A percentile compares a stretch with the other conserved stretches of the same genome.
phyloP scores from a whole-genome alignment of 176 grass and related monocot species.

The Cenchrus americanus region DNA sequence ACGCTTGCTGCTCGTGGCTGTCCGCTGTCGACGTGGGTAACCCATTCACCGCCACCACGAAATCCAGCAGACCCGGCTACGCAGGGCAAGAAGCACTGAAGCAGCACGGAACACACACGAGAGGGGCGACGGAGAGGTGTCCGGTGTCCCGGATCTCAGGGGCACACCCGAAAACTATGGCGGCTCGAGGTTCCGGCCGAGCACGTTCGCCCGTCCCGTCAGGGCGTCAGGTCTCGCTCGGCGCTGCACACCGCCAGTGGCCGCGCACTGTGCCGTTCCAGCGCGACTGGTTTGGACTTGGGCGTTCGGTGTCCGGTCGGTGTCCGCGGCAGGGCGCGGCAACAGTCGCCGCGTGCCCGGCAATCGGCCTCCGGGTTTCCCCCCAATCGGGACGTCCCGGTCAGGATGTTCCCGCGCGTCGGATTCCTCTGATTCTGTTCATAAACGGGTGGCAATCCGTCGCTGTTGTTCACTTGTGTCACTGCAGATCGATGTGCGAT shows the following conservation, averaged over 20 bases:
- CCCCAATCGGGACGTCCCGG: background rate
- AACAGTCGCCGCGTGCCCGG: background rate
- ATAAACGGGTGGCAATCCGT: background rate
- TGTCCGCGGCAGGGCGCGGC: background rate
- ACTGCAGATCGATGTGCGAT: background rate
- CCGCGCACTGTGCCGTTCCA: slow-evolving; percentile 17
- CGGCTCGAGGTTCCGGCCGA: background rate
- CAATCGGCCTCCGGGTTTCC: background rate
- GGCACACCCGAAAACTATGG: slow-evolving; percentile 12
- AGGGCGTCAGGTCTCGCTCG: slow-evolving; percentile 27
- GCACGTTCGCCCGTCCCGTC: slow-evolving; percentile 16
- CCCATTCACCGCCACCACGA: background rate
- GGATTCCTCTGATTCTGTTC: slow-evolving; percentile 11
- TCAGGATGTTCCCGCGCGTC: slow-evolving; percentile 3
- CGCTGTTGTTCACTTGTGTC: background rate
- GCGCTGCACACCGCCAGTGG: slow-evolving; percentile 23
- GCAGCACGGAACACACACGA: too few species aligned
- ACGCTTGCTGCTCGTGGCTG: background rate
- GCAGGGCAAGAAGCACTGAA: background rate
- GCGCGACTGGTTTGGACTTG: background rate
- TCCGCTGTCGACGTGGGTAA: background rate
- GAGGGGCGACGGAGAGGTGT: too few species aligned
- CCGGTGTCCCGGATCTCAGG: background rate
- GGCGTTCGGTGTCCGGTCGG: slow-evolving; percentile 43
- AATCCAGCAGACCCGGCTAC: too few species aligned